Base-by-base conservation (phyloP, 2,329 filamentous ascomycete genomes). In the Thelonectria blattea region DNA sequence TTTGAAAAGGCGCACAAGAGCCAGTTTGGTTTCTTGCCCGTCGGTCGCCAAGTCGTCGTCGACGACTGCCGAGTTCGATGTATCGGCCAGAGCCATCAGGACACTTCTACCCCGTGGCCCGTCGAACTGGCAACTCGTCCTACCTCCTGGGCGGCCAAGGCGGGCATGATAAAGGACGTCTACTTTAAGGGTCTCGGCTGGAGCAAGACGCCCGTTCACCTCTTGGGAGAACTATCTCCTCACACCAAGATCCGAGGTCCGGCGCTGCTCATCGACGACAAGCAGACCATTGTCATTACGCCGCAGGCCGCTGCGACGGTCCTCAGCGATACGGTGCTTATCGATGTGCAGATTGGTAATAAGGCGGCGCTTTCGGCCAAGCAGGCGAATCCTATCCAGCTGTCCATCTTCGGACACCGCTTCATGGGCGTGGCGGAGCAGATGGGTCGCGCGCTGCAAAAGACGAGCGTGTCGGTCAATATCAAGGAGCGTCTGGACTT, bases 241-340 rank as follows among this genome's bases (percentile, higher is more conserved):
- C 91, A 92, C 5, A 87, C 92, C 61, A 85, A 86, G 30, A 80
- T 96, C 51, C 80, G 83, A 50, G 93, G 93, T 0, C 93, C 93
- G 1, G 92, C 92, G 0, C 91, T 96, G 75, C 83, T 96, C 58
- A 91, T 91, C 2, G 93, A 93, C 72, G 89, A 89, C 7, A 93
- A 90, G 1, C 93, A 97, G 75, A 97, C 93, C 0, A 94, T 97
- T 63, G 91, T 97, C 1, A 88, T 97, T 7, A 90, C 91, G 0
- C 93, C 93, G 0, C 85, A 85, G 32, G 86, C 92, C 1, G 85
- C 86, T n/a, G 93, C 93, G 0, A 78, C 92, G 17, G 81, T 96
- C 37, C 88, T 96, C 18, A 83, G 91, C 58, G 95, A 92, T 0
- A 93, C 96, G 68, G 91, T 97, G 11, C 83, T 97, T 9, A 93